These are phyloP conservation scores for Vanrija humicola DNA, from an alignment of 1,284 basidiomycete genomes.

Conservation along the genomic window DNA sequence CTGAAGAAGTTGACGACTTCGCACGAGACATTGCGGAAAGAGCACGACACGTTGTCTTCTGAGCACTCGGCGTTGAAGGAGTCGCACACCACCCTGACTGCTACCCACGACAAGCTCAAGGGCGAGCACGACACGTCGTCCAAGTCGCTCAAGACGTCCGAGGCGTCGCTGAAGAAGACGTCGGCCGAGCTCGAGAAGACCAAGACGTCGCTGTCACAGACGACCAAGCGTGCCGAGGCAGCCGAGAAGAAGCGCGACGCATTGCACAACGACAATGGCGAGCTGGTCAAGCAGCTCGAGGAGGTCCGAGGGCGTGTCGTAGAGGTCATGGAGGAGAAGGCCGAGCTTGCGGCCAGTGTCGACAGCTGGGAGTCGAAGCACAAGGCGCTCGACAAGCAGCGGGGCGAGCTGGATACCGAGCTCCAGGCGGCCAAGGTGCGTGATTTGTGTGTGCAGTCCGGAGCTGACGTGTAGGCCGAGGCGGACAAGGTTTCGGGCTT, in stretches of 20 bases:
- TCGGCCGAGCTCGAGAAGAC: slow-evolving; percentile 19
- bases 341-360: slow-evolving; percentile 29
- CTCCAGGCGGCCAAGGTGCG: slow-evolving; percentile 24
- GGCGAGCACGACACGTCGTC: slow-evolving; percentile 13
- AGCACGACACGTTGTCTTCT: slow-evolving; percentile 14
- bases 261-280: slow-evolving; percentile 45
- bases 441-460: not conserved
- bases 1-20: slow-evolving; percentile 18
- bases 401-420: slow-evolving; percentile 24
- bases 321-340: slow-evolving; percentile 45
- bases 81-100: slow-evolving; percentile 14
- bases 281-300: slow-evolving; percentile 45
- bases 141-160: slow-evolving; percentile 14
- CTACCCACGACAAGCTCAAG: slow-evolving; percentile 19
- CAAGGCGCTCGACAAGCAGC: slow-evolving; percentile 28
- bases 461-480: slow-evolving; percentile 5
- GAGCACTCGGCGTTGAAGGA: slow-evolving; percentile 18
- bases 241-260: slow-evolving; percentile 39
- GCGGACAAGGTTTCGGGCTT: slow-evolving; percentile 7
- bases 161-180: slow-evolving; percentile 9
- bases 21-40: slow-evolving; percentile 15
- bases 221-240: slow-evolving; percentile 38
- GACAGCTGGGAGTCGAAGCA: slow-evolving; percentile 31
- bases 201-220: slow-evolving; percentile 20
- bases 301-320: slow-evolving; percentile 45